Base-by-base conservation (phyloP, 805 yeast genomes). In the Candida parachauliodes region DNA sequence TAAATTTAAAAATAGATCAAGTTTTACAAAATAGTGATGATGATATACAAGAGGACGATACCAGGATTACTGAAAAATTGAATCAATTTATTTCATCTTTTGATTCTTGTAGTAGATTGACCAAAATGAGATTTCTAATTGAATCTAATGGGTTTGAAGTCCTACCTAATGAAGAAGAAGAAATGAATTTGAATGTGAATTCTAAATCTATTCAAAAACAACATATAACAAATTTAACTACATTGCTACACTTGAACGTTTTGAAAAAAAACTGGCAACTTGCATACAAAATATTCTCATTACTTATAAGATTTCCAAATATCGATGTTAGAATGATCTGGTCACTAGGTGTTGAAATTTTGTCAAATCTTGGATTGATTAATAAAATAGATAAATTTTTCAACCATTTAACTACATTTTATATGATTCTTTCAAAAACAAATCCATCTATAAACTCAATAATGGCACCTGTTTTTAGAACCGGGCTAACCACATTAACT, bases 321-420 rank as follows among this genome's bases (percentile, higher is more conserved):
- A 65, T 76, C 8, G 86, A 83, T 50, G 52, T 81, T 5, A 60
- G 78, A 37, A 57, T 72, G 3, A 50, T 81, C 8, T 83, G 89
- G 89, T 74, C 83, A 0, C 25, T 81, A 1, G 88, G 84, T 0
- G 54, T 77, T 4, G 81, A 77, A 42, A 75, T 82, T 4, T 50
- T 82, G n/a, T 35, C 24, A 10, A 19, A 32, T 5, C 6, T 32
- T 15, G 25, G 31, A 10, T 19, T 12, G 8, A 10, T 9, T 2
- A 14, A 7, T 2, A 61, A 51, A 30, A 57, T 59, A n/a, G 61
- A 54, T 10, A 50, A 44, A 29, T 69, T 66, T 41, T 63, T 60
- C 41, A 59, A 54, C 3, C 68, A 72, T 69, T 41, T 69, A 15
- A 40, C 56, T 10, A 53, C 66, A 3, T 61, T 51, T 36, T 57